Evolutionary conservation across 257 asterid genomes (phyloP).

Genomic region (Anisodus tanguticus): DNA sequence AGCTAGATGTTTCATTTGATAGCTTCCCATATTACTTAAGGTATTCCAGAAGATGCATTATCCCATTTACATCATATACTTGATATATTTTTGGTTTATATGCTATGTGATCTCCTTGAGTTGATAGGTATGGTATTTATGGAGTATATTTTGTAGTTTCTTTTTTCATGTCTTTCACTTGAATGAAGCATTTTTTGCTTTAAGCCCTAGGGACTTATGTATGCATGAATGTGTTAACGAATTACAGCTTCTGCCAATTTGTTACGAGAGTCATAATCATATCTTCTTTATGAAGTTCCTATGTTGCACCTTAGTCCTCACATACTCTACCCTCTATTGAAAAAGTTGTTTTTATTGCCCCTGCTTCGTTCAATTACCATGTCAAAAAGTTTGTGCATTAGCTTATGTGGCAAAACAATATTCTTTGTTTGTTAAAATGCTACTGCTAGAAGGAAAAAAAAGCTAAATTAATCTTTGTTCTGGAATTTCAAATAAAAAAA

Average conservation of each 20-base stretch:
- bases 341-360: background rate
- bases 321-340: background rate
- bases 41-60: conserved; percentile 38
- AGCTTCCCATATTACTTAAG: conserved; percentile 86
- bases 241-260: conserved; percentile 6
- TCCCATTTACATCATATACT: background rate
- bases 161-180: background rate
- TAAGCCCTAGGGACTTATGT: conserved; percentile 16
- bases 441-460: background rate
- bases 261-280: background rate
- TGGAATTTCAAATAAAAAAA: background rate
- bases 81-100: background rate
- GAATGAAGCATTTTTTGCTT: conserved; percentile 6
- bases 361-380: conserved; percentile 6
- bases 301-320: conserved; percentile 11
- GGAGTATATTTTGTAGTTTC: conserved; percentile 1
- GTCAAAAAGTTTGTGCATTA: background rate
- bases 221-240: background rate
- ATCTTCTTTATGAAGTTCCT: background rate
- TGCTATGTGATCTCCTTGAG: background rate
- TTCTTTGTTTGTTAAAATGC: background rate
- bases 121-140: conserved; percentile 12
- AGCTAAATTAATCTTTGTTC: background rate
- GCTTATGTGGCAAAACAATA: background rate
- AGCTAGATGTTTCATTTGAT: conserved; percentile 76